Base-by-base conservation (phyloP, 2,329 filamentous ascomycete species). In the Paecilomyces formosus region DNA sequence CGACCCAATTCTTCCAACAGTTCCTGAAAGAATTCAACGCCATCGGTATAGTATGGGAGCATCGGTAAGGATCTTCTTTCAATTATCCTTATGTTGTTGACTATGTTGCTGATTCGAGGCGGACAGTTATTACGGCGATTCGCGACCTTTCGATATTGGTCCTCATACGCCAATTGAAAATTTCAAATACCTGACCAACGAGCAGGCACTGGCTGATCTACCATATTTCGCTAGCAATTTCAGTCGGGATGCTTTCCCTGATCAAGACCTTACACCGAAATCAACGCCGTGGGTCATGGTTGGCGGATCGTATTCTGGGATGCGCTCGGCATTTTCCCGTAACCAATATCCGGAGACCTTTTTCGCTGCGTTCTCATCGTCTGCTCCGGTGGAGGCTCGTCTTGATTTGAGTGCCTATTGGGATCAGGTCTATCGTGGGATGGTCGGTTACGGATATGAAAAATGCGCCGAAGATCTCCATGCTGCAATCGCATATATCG, bases 371-470 rank as follows among this genome's bases (percentile, higher is more conserved):
- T 77, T 64, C 61, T 69, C 76, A 1, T 76, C 76, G 0, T 77
- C 74, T 0, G 75, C 76, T 7, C 76, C 76, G 0, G 75, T 81
- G 0, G 69, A 84, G 62, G 79, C 79, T 2, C 70, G 67, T 4
- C 63, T 78, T n/a, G 74, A 82, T 58, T 80, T 81, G 76, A 76
- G 74, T n/a, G 67, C 74, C 22, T 83, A 82, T 64, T 82, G 73
- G 56, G 79, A 82, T 22, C 77, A 80, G 39, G 66, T 83, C 1
- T 78, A 78, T 62, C 73, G 72, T 11, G 79, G 78, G 2, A 72
- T 83, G 69, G 72, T 76, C 3, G 73, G 72, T 5, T 81, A 81
- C 58, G 82, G 81, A 59, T 73, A 76, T 35, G 70, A 70, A 2
- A 82, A 81, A 64, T 84, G 81, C 67, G 76, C 78, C 12, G 70